Conservation (phyloP, 225 moss, liverwort and hornwort species). For the Neckera pumila region DNA sequence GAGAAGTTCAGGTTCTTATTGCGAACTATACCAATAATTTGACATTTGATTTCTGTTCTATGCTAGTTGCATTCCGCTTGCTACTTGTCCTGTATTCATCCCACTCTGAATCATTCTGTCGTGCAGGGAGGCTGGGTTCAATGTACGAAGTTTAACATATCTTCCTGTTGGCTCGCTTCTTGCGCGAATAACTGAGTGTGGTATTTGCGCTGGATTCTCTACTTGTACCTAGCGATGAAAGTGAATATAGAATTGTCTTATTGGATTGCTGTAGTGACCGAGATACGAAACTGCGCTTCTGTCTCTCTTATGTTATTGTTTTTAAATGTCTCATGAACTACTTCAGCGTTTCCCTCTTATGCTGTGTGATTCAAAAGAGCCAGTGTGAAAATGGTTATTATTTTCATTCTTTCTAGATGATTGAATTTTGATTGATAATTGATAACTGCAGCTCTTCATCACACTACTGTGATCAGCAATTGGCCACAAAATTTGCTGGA, state of each 20-base stretch:
- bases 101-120: neutral
- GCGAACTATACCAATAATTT: neutral
- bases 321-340: neutral
- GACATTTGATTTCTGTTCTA: neutral
- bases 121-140: constrained; percentile 16
- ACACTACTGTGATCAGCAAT: constrained; percentile 6
- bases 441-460: constrained; percentile 21
- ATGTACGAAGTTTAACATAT: constrained; percentile 1
- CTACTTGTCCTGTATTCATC: neutral
- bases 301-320: neutral
- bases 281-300: neutral
- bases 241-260: neutral
- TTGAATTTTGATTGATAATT: neutral
- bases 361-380: neutral
- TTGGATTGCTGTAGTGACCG: neutral
- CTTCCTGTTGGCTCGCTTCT: constrained; percentile 15
- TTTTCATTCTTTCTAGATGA: neutral
- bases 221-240: neutral
- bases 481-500: constrained; percentile 37
- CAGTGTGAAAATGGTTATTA: neutral
- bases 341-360: neutral
- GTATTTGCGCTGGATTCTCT: constrained; percentile 1
- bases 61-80: neutral
- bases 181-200: constrained; percentile 19
- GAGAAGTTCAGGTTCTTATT: constrained; percentile 25